Evolutionary conservation across 2,329 filamentous ascomycete species (phyloP).

Genomic region (Pleoardoris graminearum): DNA sequence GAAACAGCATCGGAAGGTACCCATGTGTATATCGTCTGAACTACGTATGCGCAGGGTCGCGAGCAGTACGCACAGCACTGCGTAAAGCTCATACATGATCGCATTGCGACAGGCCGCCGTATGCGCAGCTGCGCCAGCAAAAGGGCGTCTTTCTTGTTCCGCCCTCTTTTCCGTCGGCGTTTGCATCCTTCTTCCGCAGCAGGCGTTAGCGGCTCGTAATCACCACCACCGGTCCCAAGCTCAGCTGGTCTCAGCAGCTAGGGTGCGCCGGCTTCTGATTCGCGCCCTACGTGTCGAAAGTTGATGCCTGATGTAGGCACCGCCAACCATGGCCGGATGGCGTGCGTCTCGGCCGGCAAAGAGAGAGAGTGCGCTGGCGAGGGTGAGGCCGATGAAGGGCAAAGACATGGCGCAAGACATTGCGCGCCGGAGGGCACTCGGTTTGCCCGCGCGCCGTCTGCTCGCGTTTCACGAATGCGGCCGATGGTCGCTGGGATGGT

Average conservation of each 20-base stretch:
- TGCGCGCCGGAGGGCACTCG: not conserved
- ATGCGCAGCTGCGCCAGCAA: constrained; percentile 5
- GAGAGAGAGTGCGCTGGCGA: not conserved
- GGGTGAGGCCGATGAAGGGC: not conserved
- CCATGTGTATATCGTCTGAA: not conserved
- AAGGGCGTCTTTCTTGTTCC: constrained; percentile 33
- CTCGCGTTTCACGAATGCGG: not conserved
- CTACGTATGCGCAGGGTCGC: not conserved
- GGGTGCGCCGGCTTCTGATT: constrained; percentile 18
- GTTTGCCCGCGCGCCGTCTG: not conserved
- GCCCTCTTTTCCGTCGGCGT: constrained; percentile 31
- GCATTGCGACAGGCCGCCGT: not conserved
- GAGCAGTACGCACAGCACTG: not conserved
- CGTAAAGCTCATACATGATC: not conserved
- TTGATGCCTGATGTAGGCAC: constrained; percentile 14
- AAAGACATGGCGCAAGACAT: not conserved
- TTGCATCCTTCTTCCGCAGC: constrained; percentile 23
- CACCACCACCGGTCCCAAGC: constrained; percentile 28
- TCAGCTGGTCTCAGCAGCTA: constrained; percentile 26
- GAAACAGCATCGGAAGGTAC: not conserved
- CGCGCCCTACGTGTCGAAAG: constrained; percentile 30
- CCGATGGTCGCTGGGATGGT: not conserved
- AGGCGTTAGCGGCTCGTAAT: constrained; percentile 29
- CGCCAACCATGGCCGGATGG: not conserved
- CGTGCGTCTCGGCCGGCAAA: not conserved